Evolutionary conservation across 257 asterid genomes (phyloP).

Genomic region (Solanum sejunctum): DNA sequence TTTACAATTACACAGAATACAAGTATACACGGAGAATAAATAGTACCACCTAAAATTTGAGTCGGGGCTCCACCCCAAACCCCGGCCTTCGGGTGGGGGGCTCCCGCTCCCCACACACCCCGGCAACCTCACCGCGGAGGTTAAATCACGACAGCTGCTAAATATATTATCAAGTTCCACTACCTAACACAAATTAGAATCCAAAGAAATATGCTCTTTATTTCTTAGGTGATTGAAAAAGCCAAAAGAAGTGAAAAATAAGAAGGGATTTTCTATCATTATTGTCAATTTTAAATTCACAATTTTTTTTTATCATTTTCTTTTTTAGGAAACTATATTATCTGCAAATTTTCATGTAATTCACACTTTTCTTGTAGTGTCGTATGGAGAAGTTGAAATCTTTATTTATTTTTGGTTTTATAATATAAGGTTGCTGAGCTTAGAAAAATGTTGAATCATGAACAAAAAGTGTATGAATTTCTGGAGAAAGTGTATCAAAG

Average conservation of each 20-base stretch:
- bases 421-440: constrained; percentile 42
- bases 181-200: too few species aligned
- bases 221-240: neutral
- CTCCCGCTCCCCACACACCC: too few species aligned
- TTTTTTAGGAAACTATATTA: neutral
- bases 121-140: too few species aligned
- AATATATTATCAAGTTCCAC: too few species aligned
- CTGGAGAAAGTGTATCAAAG: constrained; percentile 38
- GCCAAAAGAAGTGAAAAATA: neutral
- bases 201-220: neutral
- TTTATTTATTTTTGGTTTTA: neutral
- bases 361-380: neutral
- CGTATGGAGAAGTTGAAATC: neutral
- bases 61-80: too few species aligned
- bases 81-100: too few species aligned
- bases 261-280: neutral
- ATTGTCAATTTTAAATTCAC: neutral
- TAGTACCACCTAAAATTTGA: too few species aligned
- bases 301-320: neutral
- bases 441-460: constrained; percentile 62
- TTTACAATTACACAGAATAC: too few species aligned
- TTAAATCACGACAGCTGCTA: too few species aligned
- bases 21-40: too few species aligned
- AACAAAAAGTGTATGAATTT: constrained; percentile 57
- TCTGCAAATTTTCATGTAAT: neutral